Evolutionary conservation across 148 eudicot species (phyloP), one percentile per base, ranked within the genome.

Genomic region (Dianthus caryophyllus): DNA sequence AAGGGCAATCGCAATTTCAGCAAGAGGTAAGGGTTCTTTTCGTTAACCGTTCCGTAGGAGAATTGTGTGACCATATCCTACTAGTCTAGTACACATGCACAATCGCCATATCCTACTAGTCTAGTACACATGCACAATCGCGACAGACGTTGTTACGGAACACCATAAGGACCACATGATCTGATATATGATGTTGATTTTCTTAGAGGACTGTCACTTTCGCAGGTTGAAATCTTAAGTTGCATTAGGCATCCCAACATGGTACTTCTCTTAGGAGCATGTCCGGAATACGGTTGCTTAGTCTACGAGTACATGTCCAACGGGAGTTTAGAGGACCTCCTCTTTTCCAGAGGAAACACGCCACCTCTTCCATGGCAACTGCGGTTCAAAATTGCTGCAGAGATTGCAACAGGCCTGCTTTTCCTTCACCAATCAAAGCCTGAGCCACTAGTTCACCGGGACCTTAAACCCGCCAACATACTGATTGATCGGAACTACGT

Each of bases 1-100:
- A 90, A 76, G 96, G 96, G 29, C 80, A 83, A 39, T 72, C 90
- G 59, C 97, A 90, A 36, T 90, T 87, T 74, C 88, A 90, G 41
- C 90, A 85, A 79, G 96, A 90, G 83, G 88, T 82, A 70, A 16
- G 30, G 30, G 38, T 30, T 58, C 57, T 53, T 6, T 53, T 21
- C 21, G n/a, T n/a, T n/a, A n/a, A n/a, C n/a, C n/a, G n/a, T n/a
- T n/a, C n/a, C n/a, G n/a, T n/a, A n/a, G n/a, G n/a, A n/a, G n/a
- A n/a, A n/a, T n/a, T n/a, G n/a, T n/a, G n/a, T n/a, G n/a, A n/a
- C n/a, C n/a, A n/a, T n/a, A n/a, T n/a, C n/a, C n/a, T n/a, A n/a
- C n/a, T n/a, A n/a, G n/a, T n/a, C n/a, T n/a, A n/a, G n/a, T n/a
- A n/a, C n/a, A n/a, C n/a, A n/a, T n/a, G n/a, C n/a, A n/a, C n/a